phyloP scores from a whole-genome alignment of 1,139 yeast species.

The Candida freyschussii region DNA sequence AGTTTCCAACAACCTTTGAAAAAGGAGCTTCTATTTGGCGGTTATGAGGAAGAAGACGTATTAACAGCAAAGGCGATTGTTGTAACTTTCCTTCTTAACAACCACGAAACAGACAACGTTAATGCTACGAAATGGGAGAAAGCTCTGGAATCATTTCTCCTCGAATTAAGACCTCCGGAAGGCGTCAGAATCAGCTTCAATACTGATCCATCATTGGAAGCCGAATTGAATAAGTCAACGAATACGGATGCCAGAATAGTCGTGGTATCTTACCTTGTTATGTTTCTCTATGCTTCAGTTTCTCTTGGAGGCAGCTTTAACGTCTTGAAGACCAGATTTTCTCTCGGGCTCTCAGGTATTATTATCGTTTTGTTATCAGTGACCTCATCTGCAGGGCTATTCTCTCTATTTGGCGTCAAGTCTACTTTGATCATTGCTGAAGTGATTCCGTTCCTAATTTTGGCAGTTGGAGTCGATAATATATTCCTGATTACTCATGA shows the following conservation, averaged over 20 bases:
- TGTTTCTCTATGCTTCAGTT: slow-evolving; percentile 85
- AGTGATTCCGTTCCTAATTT: slow-evolving; percentile 89
- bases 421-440: slow-evolving; percentile 93
- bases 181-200: slow-evolving; percentile 67
- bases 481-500: slow-evolving; percentile 84
- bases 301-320: slow-evolving; percentile 63
- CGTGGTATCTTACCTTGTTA: slow-evolving; percentile 69
- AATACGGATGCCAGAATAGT: slow-evolving; percentile 75
- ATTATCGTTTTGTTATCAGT: slow-evolving; percentile 77
- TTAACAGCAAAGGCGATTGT: slow-evolving; percentile 66
- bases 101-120: slow-evolving; percentile 36
- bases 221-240: slow-evolving; percentile 77
- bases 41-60: slow-evolving; percentile 41
- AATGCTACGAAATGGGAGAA: slow-evolving; percentile 63
- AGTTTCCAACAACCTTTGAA: slow-evolving; percentile 86
- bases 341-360: slow-evolving; percentile 79
- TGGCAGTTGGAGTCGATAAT: slow-evolving; percentile 95
- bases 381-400: slow-evolving; percentile 75
- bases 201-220: slow-evolving; percentile 78
- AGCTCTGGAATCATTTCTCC: slow-evolving; percentile 51
- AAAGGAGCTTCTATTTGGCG: slow-evolving; percentile 66
- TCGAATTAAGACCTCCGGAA: slow-evolving; percentile 36
- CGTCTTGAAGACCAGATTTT: slow-evolving; percentile 58
- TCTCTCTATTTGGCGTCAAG: slow-evolving; percentile 67
- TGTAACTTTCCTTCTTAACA: slow-evolving; percentile 63